Evolutionary conservation across 2,329 filamentous ascomycete species (phyloP), one percentile per base, ranked within the genome.

Genomic region (Hypoxylon sp.): DNA sequence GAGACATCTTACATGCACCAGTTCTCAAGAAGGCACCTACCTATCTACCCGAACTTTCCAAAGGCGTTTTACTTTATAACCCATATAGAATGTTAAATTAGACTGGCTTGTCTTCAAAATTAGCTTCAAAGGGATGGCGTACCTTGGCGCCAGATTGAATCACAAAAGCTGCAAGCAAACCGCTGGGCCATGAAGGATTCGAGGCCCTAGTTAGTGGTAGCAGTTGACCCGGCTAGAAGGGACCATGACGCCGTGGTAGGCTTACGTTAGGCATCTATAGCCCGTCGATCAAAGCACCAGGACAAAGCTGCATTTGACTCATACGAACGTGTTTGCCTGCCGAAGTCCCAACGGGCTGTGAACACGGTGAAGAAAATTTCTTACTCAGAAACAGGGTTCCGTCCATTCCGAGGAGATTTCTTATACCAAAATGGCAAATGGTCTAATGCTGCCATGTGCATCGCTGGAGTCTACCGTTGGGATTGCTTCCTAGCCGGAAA

Each of bases 111-210:
- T 29, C 10, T 22, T 33, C 13, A 22, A 17, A n/a, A 50, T 59
- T 59, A 26, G 22, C 48, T 54, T 39, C 46, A 26, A 52, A 55
- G 57, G 51, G 59, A 53, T 57, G 29, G 29, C 35, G 13, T 55
- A 52, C n/a, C 39, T 31, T 48, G n/a, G 19, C 35, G 14, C 46
- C 26, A 26, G 59, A 35, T 37, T 59, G 50, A 63, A 65, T 65
- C 51, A 19, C 33, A 39, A 60, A 22, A 53, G n/a, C 14, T 42
- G 22, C 33, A 61, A 66, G 26, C 50, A 53, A 66, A 50, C 51
- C 50, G 14, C 52, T 47, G 8, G 17, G 17, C 5, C 10, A 19
- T 39, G 69, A 66, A 71, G 66, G 69, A 71, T 71, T 66, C 35
- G 29, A 54, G 24, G 62, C 58, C 66, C 66, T 52, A 42, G 63